Percentiles rank a stretch among this genome's conserved stretches.
Evolutionary conservation across 2,329 filamentous ascomycete genomes (phyloP).

Genomic region (Xylariaceae sp.): DNA sequence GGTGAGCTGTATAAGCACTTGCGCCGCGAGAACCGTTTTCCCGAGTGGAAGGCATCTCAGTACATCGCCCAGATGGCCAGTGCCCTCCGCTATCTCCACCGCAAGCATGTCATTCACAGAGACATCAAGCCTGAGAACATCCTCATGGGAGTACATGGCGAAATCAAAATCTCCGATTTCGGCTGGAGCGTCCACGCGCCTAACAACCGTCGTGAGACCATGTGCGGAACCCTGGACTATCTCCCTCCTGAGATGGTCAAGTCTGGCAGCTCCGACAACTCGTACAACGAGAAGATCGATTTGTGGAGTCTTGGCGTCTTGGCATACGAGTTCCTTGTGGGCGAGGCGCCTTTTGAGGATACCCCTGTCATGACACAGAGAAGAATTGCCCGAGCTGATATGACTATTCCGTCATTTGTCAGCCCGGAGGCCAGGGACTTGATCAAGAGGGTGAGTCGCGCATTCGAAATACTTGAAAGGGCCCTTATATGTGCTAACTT

Average conservation of each 20-base stretch:
- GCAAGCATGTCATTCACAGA: constrained; percentile 95
- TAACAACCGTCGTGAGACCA: constrained; percentile 87
- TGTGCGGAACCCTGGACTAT: constrained; percentile 97
- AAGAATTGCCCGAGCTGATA: constrained; percentile 83
- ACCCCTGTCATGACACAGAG: constrained; percentile 91
- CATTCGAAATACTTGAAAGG: not conserved
- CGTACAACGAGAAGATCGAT: constrained; percentile 93
- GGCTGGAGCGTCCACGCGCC: constrained; percentile 98
- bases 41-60: constrained; percentile 82
- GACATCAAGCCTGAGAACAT: constrained; percentile 99
- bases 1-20: constrained; percentile 88
- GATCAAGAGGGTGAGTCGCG: constrained; percentile 73
- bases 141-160: constrained; percentile 89
- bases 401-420: constrained; percentile 88
- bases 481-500: constrained; percentile 14
- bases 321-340: constrained; percentile 94
- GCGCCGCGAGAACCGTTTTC: constrained; percentile 73
- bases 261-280: constrained; percentile 76
- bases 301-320: constrained; percentile 93
- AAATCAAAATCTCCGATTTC: constrained; percentile 98
- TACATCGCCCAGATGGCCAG: constrained; percentile 91
- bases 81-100: constrained; percentile 84
- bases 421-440: constrained; percentile 87
- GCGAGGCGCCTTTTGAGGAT: constrained; percentile 96
- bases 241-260: constrained; percentile 97